Conservation (phyloP, 495 filamentous ascomycete genomes). For the Neurospora sp. region DNA sequence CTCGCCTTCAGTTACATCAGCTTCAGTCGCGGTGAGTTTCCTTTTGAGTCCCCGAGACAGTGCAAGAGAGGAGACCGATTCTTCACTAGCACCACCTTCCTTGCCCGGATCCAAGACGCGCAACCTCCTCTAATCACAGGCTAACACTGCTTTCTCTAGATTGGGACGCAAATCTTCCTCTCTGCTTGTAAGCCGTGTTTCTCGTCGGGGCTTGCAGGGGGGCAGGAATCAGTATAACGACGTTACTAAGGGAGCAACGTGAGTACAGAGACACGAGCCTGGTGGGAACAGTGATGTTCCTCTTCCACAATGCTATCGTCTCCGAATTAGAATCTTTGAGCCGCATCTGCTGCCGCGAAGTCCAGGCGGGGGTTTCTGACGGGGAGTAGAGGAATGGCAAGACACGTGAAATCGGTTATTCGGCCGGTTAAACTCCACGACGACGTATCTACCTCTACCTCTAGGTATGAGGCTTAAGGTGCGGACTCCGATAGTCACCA, state of each 20-base stretch:
- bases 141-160: neutral
- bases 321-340: neutral
- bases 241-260: neutral
- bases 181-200: neutral
- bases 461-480: neutral
- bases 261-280: neutral
- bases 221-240: neutral
- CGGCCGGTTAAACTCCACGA: neutral
- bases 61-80: neutral
- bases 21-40: neutral
- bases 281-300: neutral
- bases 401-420: neutral
- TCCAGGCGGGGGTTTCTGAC: neutral
- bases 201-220: neutral
- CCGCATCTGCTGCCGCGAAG: neutral
- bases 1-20: neutral
- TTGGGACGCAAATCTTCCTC: neutral
- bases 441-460: neutral
- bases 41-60: neutral
- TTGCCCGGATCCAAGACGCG: neutral
- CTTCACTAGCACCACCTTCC: neutral
- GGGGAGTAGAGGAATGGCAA: neutral
- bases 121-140: neutral
- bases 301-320: neutral
- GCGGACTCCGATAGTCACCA: neutral